Evolutionary conservation across 2,329 filamentous ascomycete genomes (phyloP).

Genomic region (Colletotrichum melonis): DNA sequence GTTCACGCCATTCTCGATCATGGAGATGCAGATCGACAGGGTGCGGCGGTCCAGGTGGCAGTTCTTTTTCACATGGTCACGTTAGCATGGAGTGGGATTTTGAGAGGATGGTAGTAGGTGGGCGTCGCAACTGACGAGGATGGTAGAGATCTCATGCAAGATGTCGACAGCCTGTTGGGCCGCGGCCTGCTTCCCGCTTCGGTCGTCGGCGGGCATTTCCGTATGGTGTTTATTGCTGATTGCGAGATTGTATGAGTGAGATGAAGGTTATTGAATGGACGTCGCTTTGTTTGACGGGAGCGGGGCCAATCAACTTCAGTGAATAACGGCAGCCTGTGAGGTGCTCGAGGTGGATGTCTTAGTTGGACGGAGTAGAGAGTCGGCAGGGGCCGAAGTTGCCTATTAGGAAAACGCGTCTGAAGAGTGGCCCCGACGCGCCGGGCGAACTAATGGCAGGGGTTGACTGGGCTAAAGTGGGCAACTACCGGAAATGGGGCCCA

Average conservation of each 20-base stretch:
- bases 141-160: constrained; percentile 85
- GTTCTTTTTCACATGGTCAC: constrained; percentile 69
- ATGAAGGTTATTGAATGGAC: not conserved
- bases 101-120: not conserved
- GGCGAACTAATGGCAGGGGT: constrained; percentile 23
- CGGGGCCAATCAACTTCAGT: not conserved
- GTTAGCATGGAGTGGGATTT: constrained; percentile 14
- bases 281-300: constrained; percentile 11
- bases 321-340: too few relatives aligned
- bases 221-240: not conserved
- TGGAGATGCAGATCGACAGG: constrained; percentile 92
- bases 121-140: constrained; percentile 73
- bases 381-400: constrained; percentile 10
- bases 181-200: constrained; percentile 75
- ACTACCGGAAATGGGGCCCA: constrained; percentile 27
- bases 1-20: constrained; percentile 97
- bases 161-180: constrained; percentile 88
- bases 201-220: constrained; percentile 51
- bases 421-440: constrained; percentile 25
- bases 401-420: constrained; percentile 24
- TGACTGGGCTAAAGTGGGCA: constrained; percentile 17
- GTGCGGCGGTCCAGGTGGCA: constrained; percentile 92
- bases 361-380: not conserved
- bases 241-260: not conserved
- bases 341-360: not conserved